A percentile compares a stretch with the other conserved stretches of the same genome.
phyloP scores from a whole-genome alignment of 2,329 filamentous ascomycete genomes.

The Madurella mycetomatis region DNA sequence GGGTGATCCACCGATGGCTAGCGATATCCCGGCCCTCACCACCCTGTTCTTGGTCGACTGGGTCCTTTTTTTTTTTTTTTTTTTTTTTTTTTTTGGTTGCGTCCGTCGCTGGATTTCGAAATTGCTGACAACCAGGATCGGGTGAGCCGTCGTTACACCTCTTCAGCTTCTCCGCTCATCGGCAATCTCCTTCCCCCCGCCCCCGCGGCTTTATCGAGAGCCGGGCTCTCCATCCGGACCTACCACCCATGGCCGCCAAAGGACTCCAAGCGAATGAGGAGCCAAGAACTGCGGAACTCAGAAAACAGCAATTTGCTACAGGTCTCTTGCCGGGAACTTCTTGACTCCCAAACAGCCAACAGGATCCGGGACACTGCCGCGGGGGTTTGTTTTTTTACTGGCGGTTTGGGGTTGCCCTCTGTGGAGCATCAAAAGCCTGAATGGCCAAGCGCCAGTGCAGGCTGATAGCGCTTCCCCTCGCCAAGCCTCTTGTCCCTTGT shows the following conservation, averaged over 20 bases:
- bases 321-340: not conserved
- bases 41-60: too few relatives aligned
- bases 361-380: slow-evolving; percentile 6
- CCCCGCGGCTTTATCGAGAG: not conserved
- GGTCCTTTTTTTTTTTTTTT: too few relatives aligned
- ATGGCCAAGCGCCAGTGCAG: slow-evolving; percentile 5
- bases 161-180: too few relatives aligned
- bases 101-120: too few relatives aligned
- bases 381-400: slow-evolving; percentile 2
- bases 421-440: slow-evolving; percentile 1
- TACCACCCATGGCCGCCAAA: not conserved
- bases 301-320: not conserved
- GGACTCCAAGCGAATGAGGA: not conserved
- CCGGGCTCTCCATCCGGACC: not conserved
- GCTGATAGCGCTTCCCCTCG: slow-evolving; percentile 4
- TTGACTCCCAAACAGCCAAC: not conserved
- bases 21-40: too few relatives aligned
- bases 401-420: not conserved
- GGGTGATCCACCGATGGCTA: too few relatives aligned
- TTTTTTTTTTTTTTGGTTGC: too few relatives aligned
- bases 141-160: too few relatives aligned
- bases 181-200: too few relatives aligned
- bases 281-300: not conserved
- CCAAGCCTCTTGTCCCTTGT: slow-evolving; percentile 17
- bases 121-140: too few relatives aligned